phyloP scores from a whole-genome alignment of 257 asterid genomes.

The Gentiana dahurica region DNA sequence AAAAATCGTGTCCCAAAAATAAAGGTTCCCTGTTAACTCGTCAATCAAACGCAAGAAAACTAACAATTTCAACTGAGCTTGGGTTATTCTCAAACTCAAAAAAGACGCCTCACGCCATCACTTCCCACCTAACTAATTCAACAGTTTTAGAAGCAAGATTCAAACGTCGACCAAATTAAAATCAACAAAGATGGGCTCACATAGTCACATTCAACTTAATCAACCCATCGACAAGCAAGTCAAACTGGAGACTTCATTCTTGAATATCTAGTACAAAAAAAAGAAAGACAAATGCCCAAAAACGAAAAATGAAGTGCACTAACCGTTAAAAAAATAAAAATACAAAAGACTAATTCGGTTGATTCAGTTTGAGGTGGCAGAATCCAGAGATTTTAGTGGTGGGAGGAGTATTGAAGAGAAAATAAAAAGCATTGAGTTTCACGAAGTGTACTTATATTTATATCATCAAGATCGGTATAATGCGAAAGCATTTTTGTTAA shows the following conservation, averaged over 20 bases:
- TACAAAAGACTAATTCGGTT: conserved; percentile 1
- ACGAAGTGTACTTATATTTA: conserved; percentile 1
- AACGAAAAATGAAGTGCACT: not conserved
- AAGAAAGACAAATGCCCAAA: conserved; percentile 2
- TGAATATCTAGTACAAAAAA: not conserved
- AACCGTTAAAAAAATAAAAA: not conserved
- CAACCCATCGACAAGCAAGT: conserved; percentile 1
- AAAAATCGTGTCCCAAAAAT: too few relatives aligned
- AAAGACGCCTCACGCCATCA: too few relatives aligned
- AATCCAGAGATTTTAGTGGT: conserved; percentile 14
- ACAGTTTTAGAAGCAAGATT: too few relatives aligned
- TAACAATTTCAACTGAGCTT: too few relatives aligned
- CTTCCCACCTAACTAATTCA: too few relatives aligned
- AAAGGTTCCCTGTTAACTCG: too few relatives aligned
- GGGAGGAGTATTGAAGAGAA: conserved; percentile 5
- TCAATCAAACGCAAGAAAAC: not conserved
- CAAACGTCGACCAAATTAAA: too few relatives aligned
- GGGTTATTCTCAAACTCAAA: too few relatives aligned
- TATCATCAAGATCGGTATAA: conserved; percentile 3
- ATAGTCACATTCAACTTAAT: too few relatives aligned
- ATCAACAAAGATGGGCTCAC: not conserved
- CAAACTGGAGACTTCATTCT: not conserved
- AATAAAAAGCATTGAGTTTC: conserved; percentile 6
- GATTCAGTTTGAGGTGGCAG: conserved; percentile 12
- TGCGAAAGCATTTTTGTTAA: not conserved